These are phyloP conservation scores for Polymyxa betae DNA, from an alignment of 208 protist species.

Conservation along the genomic window DNA sequence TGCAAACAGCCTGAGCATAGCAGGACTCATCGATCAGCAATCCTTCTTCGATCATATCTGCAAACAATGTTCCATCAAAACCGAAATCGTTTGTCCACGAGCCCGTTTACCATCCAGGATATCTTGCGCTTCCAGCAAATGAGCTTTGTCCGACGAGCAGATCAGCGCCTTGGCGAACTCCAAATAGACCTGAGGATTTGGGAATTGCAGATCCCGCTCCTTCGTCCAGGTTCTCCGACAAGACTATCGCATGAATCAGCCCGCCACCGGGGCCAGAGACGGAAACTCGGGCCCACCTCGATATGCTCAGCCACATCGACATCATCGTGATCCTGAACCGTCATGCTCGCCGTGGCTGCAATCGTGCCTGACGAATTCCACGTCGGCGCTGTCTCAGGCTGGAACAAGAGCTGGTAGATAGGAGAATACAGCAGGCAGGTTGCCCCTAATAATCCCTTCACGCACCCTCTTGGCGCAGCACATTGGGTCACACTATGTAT, in stretches of 20 bases:
- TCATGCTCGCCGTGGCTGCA: no score
- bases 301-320: background rate
- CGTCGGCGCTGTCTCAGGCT: no score
- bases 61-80: background rate
- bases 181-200: background rate
- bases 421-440: no score
- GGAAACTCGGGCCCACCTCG: background rate
- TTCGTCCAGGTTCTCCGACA: background rate
- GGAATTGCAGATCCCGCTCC: background rate
- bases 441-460: no score
- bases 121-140: conserved; percentile 35
- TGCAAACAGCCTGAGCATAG: conserved; percentile 46
- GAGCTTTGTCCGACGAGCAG: background rate
- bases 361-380: no score
- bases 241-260: background rate
- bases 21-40: conserved; percentile 19
- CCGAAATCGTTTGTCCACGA: background rate
- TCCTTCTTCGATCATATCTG: conserved; percentile 51
- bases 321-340: conserved; percentile 34
- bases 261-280: background rate
- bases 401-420: no score
- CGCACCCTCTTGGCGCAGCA: no score
- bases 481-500: no score
- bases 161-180: background rate
- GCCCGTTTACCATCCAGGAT: background rate